Conservation (phyloP, 192 early-diverging fungal genomes). For the Linnemannia exigua region DNA sequence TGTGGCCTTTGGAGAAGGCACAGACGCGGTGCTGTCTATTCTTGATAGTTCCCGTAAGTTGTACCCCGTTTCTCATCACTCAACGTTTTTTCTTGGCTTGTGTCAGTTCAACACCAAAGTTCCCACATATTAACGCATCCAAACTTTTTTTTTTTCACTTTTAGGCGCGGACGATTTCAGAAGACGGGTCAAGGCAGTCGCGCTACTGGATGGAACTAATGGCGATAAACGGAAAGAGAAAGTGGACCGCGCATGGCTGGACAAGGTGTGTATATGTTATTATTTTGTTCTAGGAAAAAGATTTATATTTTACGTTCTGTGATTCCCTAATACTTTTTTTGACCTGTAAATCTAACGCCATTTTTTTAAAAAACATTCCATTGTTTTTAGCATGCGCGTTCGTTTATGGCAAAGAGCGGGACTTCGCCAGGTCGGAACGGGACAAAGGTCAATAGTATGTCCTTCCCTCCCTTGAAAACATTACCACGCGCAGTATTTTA, state of each 20-base stretch:
- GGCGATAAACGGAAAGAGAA: neutral
- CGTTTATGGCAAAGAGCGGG: neutral
- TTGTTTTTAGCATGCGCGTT: neutral
- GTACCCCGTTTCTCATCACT: neutral
- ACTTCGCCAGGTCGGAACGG: neutral
- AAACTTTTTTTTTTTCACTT: neutral
- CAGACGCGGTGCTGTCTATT: neutral
- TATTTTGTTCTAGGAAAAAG: too few species aligned
- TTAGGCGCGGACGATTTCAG: neutral
- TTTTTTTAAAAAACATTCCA: too few species aligned
- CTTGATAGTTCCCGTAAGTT: neutral
- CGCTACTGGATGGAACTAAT: neutral
- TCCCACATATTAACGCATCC: neutral
- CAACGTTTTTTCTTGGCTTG: too few species aligned
- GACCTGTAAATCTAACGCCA: too few species aligned
- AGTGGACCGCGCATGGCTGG: neutral
- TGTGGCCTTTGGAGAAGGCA: conserved; percentile 1
- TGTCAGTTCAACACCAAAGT: too few species aligned
- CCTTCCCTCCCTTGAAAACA: too few species aligned
- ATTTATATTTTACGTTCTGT: neutral
- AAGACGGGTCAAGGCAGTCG: neutral
- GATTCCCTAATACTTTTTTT: neutral
- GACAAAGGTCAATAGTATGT: neutral
- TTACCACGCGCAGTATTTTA: too few species aligned
- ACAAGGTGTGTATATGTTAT: neutral